Evolutionary conservation across 1,284 basidiomycete species (phyloP), one percentile per base, ranked within the genome.

Genomic region (Hymenochaete sp.): DNA sequence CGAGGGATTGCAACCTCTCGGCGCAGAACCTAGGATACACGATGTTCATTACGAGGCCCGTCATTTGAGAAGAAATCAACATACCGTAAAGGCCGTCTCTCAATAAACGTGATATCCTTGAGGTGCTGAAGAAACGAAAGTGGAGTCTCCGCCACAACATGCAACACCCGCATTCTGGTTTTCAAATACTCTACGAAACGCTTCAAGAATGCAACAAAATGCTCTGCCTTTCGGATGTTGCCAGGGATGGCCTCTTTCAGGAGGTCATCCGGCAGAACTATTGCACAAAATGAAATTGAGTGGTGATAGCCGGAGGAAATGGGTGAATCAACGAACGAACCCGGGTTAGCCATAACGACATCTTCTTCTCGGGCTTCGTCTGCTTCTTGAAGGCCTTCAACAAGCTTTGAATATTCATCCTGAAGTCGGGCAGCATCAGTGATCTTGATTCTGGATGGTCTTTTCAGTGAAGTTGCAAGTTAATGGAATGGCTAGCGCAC

Each of bases 71-170:
- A 4, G 5, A 44, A 49, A 26, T 19, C 28, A 46, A 36, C 71
- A 50, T 58, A 86, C 91, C 87, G 77, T 47, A 99, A 67, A n/a
- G 96, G 96, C 54, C 95, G 75, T 52, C 90, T 76, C 62, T 99
- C 96, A 56, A 99, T 99, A 61, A 92, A 99, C 9, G 96, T 98
- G 56, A 98, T 97, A 59, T 99, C 96, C 65, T 97, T 98, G 39
- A 99, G 71, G 66, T 99, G 96, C 58, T 98, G 96, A 33, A 99
- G 67, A 64, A 99, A 99, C 2, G 93, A 98, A n/a, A 90, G 70
- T 0, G 96, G 96, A 3, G 96, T 98, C 64, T 99, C 96, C n/a
- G 96, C 96, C 7, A 99, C 96, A 51, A 99, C 96, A 60, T 98
- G 96, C 19, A 98, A 70, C 10, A 99, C 96, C 38, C 96, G 81